Percentiles rank a stretch among this genome's conserved stretches.
Evolutionary conservation across 2,329 filamentous ascomycete species (phyloP).

Genomic region (Calonectria pseudoreteaudii): DNA sequence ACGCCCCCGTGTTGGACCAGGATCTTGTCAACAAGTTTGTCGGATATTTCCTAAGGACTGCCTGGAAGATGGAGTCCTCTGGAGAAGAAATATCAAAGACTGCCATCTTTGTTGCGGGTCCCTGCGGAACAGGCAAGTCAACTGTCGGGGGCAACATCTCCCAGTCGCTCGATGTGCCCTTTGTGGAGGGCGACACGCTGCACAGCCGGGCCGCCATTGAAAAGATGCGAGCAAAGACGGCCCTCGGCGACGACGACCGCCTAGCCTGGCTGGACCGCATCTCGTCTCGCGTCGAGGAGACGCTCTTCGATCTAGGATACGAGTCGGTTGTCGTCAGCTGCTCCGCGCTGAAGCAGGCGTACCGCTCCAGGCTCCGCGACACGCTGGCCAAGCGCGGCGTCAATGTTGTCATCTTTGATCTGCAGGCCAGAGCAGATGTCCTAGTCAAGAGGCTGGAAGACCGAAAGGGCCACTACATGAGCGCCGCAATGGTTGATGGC

Average conservation of each 20-base stretch:
- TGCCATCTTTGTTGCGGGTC: conserved; percentile 51
- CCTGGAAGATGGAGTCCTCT: conserved; percentile 53
- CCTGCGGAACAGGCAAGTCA: conserved; percentile 56
- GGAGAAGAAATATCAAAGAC: conserved; percentile 29
- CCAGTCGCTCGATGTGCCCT: conserved; percentile 43
- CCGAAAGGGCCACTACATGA: conserved; percentile 52
- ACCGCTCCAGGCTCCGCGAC: conserved; percentile 48
- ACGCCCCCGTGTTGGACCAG: conserved; percentile 47
- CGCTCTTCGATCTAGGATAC: conserved; percentile 42
- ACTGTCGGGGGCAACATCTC: conserved; percentile 50
- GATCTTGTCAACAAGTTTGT: conserved; percentile 53
- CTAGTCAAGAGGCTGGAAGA: conserved; percentile 43
- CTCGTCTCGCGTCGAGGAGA: conserved; percentile 35
- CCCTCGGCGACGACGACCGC: conserved; percentile 49
- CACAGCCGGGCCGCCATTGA: conserved; percentile 48
- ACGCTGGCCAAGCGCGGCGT: conserved; percentile 31
- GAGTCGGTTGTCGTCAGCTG: conserved; percentile 51
- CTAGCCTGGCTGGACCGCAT: conserved; percentile 46
- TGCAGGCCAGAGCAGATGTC: conserved; percentile 47
- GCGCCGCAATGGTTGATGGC: conserved; percentile 48
- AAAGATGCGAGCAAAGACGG: conserved; percentile 44
- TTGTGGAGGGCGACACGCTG: conserved; percentile 55
- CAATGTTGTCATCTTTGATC: conserved; percentile 49
- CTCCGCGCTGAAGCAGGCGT: conserved; percentile 50
- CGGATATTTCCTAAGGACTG: conserved; percentile 47